phyloP scores from a whole-genome alignment of 2,329 filamentous ascomycete species.

The Aspergillus puulaauensis region DNA sequence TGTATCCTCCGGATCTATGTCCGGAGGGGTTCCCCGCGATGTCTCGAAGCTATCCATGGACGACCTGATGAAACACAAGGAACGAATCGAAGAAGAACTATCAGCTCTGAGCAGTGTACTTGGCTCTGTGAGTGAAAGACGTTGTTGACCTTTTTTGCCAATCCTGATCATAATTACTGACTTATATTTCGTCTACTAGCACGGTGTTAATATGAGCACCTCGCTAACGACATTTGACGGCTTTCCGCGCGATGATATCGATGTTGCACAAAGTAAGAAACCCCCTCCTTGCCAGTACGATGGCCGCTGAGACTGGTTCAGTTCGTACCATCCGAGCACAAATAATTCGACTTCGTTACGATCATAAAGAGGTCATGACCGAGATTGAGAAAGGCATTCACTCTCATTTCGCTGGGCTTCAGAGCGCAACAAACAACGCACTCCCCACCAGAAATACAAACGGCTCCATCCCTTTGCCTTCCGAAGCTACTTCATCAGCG shows the following conservation, averaged over 20 bases:
- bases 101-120: conserved; percentile 80
- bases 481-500: conserved; percentile 21
- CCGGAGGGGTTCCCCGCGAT: conserved; percentile 59
- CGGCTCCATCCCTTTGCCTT: conserved; percentile 24
- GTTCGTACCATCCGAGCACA: conserved; percentile 89
- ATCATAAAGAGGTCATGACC: conserved; percentile 87
- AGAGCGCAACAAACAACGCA: conserved; percentile 50
- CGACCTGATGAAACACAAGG: conserved; percentile 82
- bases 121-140: conserved; percentile 66
- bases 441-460: conserved; percentile 25
- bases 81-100: conserved; percentile 80
- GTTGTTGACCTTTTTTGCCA: background rate
- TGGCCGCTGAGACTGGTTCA: conserved; percentile 38
- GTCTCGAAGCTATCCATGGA: conserved; percentile 67
- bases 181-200: conserved; percentile 55
- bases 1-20: conserved; percentile 74
- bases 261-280: conserved; percentile 82
- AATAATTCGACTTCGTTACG: conserved; percentile 86
- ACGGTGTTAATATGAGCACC: conserved; percentile 91
- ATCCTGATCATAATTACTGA: conserved; percentile 14
- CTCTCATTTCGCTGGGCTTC: conserved; percentile 76
- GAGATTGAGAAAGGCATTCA: conserved; percentile 84
- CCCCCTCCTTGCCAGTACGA: background rate
- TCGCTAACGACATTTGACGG: conserved; percentile 83
- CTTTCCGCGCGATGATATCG: conserved; percentile 88